Percentiles rank a stretch among this genome's conserved stretches.
These are phyloP conservation scores for Talaromyces atroroseus DNA, from an alignment of 2,329 filamentous ascomycete genomes.

Conservation along the genomic window DNA sequence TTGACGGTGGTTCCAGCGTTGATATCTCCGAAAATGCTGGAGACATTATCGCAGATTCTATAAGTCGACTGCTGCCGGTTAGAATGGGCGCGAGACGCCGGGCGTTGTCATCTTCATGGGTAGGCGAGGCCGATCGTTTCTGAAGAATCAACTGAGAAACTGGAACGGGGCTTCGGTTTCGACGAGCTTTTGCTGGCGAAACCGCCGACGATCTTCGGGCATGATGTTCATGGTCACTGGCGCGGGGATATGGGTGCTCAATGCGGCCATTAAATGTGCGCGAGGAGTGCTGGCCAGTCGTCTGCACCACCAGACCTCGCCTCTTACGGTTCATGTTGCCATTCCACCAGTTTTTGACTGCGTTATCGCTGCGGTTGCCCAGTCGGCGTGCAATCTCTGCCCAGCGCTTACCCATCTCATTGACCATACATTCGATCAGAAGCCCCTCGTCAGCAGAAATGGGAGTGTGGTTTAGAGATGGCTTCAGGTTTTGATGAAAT, in stretches of 20 bases:
- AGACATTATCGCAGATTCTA: slow-evolving; percentile 58
- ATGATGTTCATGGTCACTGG: slow-evolving; percentile 12
- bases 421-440: slow-evolving; percentile 71
- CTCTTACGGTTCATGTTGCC: slow-evolving; percentile 78
- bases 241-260: slow-evolving; percentile 34
- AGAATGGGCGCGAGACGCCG: slow-evolving; percentile 31
- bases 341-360: slow-evolving; percentile 98
- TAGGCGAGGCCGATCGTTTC: slow-evolving; percentile 9
- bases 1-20: slow-evolving; percentile 59
- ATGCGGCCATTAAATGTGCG: slow-evolving; percentile 34
- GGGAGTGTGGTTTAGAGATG: slow-evolving; percentile 65
- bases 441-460: slow-evolving; percentile 66
- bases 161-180: slow-evolving; percentile 2
- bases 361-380: slow-evolving; percentile 83
- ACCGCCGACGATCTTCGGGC: slow-evolving; percentile 20
- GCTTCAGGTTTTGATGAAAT: slow-evolving; percentile 89
- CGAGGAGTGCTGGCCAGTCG: slow-evolving; percentile 18
- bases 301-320: slow-evolving; percentile 42
- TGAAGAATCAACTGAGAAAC: slow-evolving; percentile 11
- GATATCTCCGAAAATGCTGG: slow-evolving; percentile 60
- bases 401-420: slow-evolving; percentile 79
- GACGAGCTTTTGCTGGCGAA: slow-evolving; percentile 17
- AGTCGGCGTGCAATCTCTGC: slow-evolving; percentile 83
- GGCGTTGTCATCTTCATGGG: background rate
- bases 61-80: slow-evolving; percentile 33